Evolutionary conservation across 83 land plant species (phyloP).

Genomic region (Picea engelmannii): DNA sequence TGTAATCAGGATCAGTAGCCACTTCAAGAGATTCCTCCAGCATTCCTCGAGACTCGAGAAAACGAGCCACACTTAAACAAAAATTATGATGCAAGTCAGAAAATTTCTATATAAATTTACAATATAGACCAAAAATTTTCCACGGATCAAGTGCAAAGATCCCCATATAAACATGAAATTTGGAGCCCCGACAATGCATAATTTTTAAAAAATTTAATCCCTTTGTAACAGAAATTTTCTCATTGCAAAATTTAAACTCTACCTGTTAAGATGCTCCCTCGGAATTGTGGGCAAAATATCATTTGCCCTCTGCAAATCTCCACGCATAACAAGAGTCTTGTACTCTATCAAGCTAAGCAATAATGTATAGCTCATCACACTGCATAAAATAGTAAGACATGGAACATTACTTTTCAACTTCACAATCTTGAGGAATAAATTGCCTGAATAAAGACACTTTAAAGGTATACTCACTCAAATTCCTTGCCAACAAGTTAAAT

Average conservation of each 20-base stretch:
- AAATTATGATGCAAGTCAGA: neutral
- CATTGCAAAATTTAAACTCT: neutral
- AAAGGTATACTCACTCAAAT: slow-evolving; percentile 30
- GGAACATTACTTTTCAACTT: neutral
- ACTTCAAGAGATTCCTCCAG: slow-evolving; percentile 90
- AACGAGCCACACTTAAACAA: slow-evolving; percentile 81
- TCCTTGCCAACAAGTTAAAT: too few relatives aligned
- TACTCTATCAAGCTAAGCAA: slow-evolving; percentile 97
- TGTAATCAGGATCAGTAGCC: slow-evolving; percentile 91
- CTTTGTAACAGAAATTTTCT: too few relatives aligned
- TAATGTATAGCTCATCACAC: slow-evolving; percentile 94
- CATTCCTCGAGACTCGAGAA: slow-evolving; percentile 94
- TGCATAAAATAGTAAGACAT: slow-evolving; percentile 26
- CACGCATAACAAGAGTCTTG: slow-evolving; percentile 97
- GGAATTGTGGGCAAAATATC: slow-evolving; percentile 97
- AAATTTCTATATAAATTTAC: neutral
- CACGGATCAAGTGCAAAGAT: too few relatives aligned
- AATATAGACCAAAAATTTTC: too few relatives aligned
- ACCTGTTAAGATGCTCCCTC: slow-evolving; percentile 96
- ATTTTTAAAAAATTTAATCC: too few relatives aligned
- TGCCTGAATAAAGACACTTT: slow-evolving; percentile 3
- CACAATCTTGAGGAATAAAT: neutral
- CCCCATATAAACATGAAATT: too few relatives aligned
- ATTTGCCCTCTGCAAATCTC: slow-evolving; percentile 86
- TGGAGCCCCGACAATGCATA: too few relatives aligned